These are phyloP conservation scores for Populus hybrid DNA, from an alignment of 441 rosid genomes.

Conservation along the genomic window DNA sequence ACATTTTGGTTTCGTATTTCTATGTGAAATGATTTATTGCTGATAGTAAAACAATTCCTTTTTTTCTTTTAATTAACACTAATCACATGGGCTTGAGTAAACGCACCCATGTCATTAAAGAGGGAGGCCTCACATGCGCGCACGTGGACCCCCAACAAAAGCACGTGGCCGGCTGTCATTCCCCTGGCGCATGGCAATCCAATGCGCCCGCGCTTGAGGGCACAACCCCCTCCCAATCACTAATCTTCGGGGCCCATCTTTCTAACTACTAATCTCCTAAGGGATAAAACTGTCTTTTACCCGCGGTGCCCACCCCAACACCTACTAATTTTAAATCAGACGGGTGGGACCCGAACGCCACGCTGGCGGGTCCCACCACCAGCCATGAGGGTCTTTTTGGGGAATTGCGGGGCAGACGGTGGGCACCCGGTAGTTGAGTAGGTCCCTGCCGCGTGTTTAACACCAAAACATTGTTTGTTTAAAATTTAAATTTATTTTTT, in stretches of 20 bases:
- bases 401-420: conserved; percentile 7
- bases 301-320: neutral
- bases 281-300: neutral
- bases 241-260: too few species aligned
- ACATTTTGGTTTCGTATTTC: neutral
- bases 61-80: conserved; percentile 4
- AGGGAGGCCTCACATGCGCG: conserved; percentile 46
- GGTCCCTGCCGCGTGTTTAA: conserved; percentile 10
- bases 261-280: neutral
- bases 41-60: neutral
- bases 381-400: neutral
- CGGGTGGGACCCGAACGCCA: conserved; percentile 20
- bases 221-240: neutral
- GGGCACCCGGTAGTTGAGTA: conserved; percentile 23
- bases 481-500: too few species aligned
- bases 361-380: conserved; percentile 5
- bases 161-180: conserved; percentile 58
- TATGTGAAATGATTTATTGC: neutral
- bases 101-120: conserved; percentile 9
- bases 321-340: neutral
- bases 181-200: conserved; percentile 22
- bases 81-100: conserved; percentile 23
- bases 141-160: conserved; percentile 41
- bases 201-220: conserved; percentile 7
- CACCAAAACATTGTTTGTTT: neutral